Base-by-base conservation (phyloP, 2,329 filamentous ascomycete species). In the Fusarium lateritium region DNA sequence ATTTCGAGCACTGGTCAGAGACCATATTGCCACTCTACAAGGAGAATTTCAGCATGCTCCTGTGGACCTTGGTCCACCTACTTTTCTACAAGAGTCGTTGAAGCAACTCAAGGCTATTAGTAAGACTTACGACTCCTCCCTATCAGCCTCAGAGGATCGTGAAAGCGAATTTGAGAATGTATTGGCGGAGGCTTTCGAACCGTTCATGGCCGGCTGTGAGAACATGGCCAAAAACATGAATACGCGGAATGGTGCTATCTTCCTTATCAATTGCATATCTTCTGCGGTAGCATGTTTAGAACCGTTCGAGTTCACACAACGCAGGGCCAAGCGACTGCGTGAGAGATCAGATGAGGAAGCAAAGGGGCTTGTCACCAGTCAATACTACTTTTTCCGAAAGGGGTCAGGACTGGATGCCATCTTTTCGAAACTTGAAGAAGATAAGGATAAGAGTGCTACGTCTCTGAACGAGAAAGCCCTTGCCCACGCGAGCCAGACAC, bases 41-140 rank as follows among this genome's bases (percentile, higher is more conserved):
- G 86, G 85, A 34, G 90, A 96, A 58, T 87, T 92, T 36, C 87
- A 92, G 40, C 85, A 89, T 22, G 86, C 90, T 3, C 89, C 94
- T 2, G 80, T 86, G n/a, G 90, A 97, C 75, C 84, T 97, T 4
- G 89, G 88, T 0, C 89, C 92, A 0, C 95, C 95, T 0, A 87
- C 91, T 17, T 98, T 98, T 79, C 81, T 98, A 0, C 83, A 89
- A 38, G 92, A 97, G 57, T 91, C 94, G 7, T 83, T 99, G 3
- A 90, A 94, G 69, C 92, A 92, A 70, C 83, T 99, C 10, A 88
- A 86, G 36, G 85, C 89, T 7, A 90, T 98, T 51, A 92, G 97
- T 84, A 92, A 92, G 76, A 96, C 92, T 21, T 95, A 94, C 75
- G 94, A 97, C 70, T 92, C 92, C 2, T 97, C 94, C 0, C 83